These are phyloP conservation scores for Striga hermonthica DNA, from an alignment of 305 asterid genomes.

Conservation along the genomic window DNA sequence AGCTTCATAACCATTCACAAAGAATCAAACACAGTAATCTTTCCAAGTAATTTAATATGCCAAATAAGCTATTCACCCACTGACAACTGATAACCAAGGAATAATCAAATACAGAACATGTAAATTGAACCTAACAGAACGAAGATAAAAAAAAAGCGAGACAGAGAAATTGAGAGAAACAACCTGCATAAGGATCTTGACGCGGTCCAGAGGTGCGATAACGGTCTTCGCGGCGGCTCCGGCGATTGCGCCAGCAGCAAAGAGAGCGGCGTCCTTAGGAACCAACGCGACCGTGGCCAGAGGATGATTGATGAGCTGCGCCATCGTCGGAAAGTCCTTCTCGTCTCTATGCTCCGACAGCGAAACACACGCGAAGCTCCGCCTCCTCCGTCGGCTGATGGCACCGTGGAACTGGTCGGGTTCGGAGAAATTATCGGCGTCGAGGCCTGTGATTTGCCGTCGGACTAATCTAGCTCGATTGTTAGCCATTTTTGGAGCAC, in stretches of 20 bases:
- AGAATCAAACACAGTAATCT: neutral
- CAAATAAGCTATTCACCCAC: neutral
- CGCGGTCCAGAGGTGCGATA: constrained; percentile 74
- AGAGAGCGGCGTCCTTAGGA: constrained; percentile 58
- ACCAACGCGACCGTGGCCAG: constrained; percentile 58
- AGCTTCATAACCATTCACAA: neutral
- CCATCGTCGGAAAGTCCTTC: constrained; percentile 43
- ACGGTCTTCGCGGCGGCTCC: constrained; percentile 69
- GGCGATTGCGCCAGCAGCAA: constrained; percentile 65
- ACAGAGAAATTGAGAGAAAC: constrained; percentile 3
- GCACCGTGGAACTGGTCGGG: constrained; percentile 26
- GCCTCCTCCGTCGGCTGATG: constrained; percentile 17
- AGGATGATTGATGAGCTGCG: constrained; percentile 58
- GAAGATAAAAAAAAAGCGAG: neutral
- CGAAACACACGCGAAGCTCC: constrained; percentile 51
- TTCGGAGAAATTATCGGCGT: constrained; percentile 21
- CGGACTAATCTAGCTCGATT: constrained; percentile 36
- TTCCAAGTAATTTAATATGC: neutral
- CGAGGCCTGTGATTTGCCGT: constrained; percentile 42
- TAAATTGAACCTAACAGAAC: neutral
- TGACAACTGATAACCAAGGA: constrained; percentile 11
- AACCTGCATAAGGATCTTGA: constrained; percentile 75
- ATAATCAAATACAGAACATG: neutral
- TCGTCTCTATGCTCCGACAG: constrained; percentile 40
- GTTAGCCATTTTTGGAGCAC: constrained; percentile 27